Base-by-base conservation (phyloP, 805 yeast genomes). In the Nakazawaea ernobii region DNA sequence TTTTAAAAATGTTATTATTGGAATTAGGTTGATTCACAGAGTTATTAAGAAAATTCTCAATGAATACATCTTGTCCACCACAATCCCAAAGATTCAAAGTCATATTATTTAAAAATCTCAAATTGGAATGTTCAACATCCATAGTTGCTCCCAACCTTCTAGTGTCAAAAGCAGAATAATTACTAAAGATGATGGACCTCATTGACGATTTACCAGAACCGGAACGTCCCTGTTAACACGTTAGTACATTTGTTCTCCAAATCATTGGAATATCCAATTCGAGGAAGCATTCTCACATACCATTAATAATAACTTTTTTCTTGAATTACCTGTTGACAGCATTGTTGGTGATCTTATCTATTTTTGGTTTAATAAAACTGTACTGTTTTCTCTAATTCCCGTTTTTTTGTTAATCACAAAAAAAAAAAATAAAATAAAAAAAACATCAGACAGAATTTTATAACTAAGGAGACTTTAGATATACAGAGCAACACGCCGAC, bases 161-260 rank as follows among this genome's bases (percentile, higher is more conserved):
- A 2, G 99, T 94, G 61, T 94, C 99, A 60, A 92, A 87, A 0
- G 99, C 99, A 1, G 96, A 87, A 65, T 94, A 94, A 61, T 94
- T 94, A 57, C 95, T 83, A 65, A 94, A 94, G 55, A 94, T 94
- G 52, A 94, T 92, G 40, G 96, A 88, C 57, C 98, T 74, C 99
- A 94, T 94, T 1, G 97, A 90, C 2, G 97, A 89, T 64, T 94
- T 94, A 1, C 99, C 99, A 5, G 97, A 88, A 39, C 99, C 98
- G 27, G 95, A 84, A 39, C 98, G 84, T 68, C 98, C 97, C 86
- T 80, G 67, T 35, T 71, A 56, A 4, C 13, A 15, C 9, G 17
- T 11, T 30, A 13, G n/a, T n/a, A 13, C 14, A 35, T n/a, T n/a
- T n/a, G n/a, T n/a, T n/a, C n/a, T n/a, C n/a, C n/a, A n/a, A n/a